Evolutionary conservation across 192 early-diverging fungal genomes (phyloP), one percentile per base, ranked within the genome.

Genomic region (Coemansia sp.): DNA sequence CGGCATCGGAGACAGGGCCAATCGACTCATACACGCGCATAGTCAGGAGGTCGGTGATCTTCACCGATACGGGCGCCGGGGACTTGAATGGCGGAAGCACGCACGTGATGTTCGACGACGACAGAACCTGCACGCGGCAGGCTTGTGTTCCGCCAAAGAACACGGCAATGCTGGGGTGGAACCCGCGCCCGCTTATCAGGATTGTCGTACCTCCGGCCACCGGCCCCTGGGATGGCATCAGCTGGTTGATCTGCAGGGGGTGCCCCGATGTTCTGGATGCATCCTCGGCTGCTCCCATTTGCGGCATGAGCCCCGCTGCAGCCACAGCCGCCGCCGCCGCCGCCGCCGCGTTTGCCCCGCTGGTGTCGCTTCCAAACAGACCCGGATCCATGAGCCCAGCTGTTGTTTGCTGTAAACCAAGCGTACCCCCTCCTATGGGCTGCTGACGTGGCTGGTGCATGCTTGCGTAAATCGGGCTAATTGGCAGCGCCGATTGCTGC

Each of bases 191-290:
- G 7, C 92, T 75, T 10, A 98, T 83, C 23, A 94, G 93, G 14
- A 97, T 80, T 51, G 92, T 92, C 9, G 91, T 84, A 14, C 96
- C 96, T 48, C 96, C 96, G 70, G 87, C 89, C 39, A 91, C 85
- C 0, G 96, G 96, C 7, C 95, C 96, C 63, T 92, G 87, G 21
- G 85, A 81, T 1, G 96, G 96, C 39, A 93, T 91, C 60, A 98
- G 69, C 44, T 92, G 85, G 34, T 86, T 86, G 21, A 97, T 86
- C 46, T 84, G 80, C 12, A 81, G 51, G 9, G 64, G 39, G 44
- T 56, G 64, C 7, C 21, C 55, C 20, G 51, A 2, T 24, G 30
- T 21, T 23, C 20, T 49, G 18, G 51, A 15, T 14, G 52, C 12
- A 26, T 53, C 51, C 21, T 53, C 51, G 16, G 44, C 36, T 60